A percentile compares a stretch with the other conserved stretches of the same genome.
phyloP scores from a whole-genome alignment of 2,329 filamentous ascomycete species.

The Bertia moriformis region DNA sequence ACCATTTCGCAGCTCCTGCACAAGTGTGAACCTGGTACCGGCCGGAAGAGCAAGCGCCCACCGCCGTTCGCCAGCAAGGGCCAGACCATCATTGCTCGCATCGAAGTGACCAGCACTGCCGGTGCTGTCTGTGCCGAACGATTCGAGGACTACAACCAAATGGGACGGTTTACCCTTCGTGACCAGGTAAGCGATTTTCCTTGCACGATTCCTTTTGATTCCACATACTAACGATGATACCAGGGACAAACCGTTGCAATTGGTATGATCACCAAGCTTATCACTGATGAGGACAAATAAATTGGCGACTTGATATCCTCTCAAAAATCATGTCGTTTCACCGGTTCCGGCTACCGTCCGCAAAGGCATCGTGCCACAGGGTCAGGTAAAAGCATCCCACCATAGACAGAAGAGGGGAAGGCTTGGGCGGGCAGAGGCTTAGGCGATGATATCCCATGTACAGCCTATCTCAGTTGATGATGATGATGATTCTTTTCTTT shows the following conservation, averaged over 20 bases:
- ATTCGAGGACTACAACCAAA: slow-evolving; percentile 91
- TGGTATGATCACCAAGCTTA: slow-evolving; percentile 93
- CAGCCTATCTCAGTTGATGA: not conserved
- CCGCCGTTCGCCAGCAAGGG: slow-evolving; percentile 78
- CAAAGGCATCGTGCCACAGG: too few species aligned
- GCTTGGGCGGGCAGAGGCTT: not conserved
- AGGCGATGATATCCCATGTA: not conserved
- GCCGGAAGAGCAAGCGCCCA: slow-evolving; percentile 80
- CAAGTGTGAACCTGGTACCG: slow-evolving; percentile 88
- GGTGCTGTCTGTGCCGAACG: slow-evolving; percentile 82
- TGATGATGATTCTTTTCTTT: not conserved
- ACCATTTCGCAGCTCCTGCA: slow-evolving; percentile 79
- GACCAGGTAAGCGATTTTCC: slow-evolving; percentile 50
- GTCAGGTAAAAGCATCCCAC: too few species aligned
- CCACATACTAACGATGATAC: slow-evolving; percentile 12
- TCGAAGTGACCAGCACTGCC: slow-evolving; percentile 74
- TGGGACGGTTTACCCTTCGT: slow-evolving; percentile 79
- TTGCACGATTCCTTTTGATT: not conserved
- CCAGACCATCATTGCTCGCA: slow-evolving; percentile 75
- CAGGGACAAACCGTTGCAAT: slow-evolving; percentile 98
- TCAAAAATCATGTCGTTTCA: too few species aligned
- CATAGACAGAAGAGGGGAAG: too few species aligned
- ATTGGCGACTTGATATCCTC: not conserved
- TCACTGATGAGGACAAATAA: slow-evolving; percentile 13
- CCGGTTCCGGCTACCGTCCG: too few species aligned